Percentiles rank a stretch among this genome's conserved stretches.
These are phyloP conservation scores for Euphrasia arctica DNA, from an alignment of 305 asterid genomes.

Conservation along the genomic window DNA sequence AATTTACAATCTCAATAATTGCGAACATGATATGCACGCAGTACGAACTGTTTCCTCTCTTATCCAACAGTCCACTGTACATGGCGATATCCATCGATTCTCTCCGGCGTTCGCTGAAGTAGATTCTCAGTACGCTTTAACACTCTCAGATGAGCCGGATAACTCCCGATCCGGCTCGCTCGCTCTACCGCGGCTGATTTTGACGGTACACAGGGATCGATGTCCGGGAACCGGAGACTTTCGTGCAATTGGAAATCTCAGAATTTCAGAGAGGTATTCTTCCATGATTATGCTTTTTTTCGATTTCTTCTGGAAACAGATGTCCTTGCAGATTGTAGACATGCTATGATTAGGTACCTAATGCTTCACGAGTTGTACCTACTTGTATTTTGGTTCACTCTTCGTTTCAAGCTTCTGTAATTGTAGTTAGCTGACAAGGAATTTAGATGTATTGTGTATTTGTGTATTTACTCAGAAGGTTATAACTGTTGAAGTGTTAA, in stretches of 20 bases:
- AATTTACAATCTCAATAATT: too few relatives aligned
- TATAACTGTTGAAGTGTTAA: background rate
- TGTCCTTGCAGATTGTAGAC: too few relatives aligned
- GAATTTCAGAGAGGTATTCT: conserved; percentile 66
- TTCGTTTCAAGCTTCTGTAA: background rate
- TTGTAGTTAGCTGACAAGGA: background rate
- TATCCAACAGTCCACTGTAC: conserved; percentile 30
- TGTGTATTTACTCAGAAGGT: background rate
- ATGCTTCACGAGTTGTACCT: conserved; percentile 11
- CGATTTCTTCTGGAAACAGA: background rate
- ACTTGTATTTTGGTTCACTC: background rate
- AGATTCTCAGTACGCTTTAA: conserved; percentile 1
- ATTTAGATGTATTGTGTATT: background rate
- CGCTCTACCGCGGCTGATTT: conserved; percentile 29
- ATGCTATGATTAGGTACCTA: background rate
- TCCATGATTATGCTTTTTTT: background rate
- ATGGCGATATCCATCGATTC: too few relatives aligned
- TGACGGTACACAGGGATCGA: conserved; percentile 56
- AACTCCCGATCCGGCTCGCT: conserved; percentile 24
- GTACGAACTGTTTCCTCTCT: conserved; percentile 27
- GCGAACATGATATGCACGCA: too few relatives aligned
- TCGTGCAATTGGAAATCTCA: conserved; percentile 86
- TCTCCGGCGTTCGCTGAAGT: conserved; percentile 28
- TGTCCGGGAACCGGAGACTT: conserved; percentile 85
- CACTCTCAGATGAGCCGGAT: conserved; percentile 24